Evolutionary conservation across 768 basidiomycete genomes (phyloP).

Genomic region (Mycena rosella): DNA sequence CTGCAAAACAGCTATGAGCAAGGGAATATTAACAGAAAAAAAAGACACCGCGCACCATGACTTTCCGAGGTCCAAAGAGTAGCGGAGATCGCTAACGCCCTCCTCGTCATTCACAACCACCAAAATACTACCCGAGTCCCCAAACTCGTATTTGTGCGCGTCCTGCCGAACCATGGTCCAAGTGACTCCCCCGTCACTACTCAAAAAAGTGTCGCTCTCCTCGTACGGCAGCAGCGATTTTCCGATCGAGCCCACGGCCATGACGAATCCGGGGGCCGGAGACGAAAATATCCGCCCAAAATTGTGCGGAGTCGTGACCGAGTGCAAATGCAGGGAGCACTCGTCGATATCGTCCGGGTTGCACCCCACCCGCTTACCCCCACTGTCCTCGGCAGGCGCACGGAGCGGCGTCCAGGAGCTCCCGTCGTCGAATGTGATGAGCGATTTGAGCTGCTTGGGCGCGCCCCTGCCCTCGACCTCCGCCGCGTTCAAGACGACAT

Average conservation of each 20-base stretch:
- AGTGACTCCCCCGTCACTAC: constrained; percentile 87
- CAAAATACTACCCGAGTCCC: constrained; percentile 86
- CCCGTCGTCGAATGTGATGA: constrained; percentile 93
- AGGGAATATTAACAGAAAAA: constrained; percentile 7
- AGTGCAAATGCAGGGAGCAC: constrained; percentile 93
- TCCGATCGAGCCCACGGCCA: constrained; percentile 96
- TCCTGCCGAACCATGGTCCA: constrained; percentile 84
- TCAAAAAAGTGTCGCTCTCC: constrained; percentile 94
- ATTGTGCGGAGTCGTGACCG: constrained; percentile 93
- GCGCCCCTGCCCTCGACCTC: constrained; percentile 81
- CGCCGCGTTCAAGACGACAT: constrained; percentile 85
- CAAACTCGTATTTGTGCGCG: constrained; percentile 97
- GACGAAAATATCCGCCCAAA: constrained; percentile 95
- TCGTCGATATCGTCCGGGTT: constrained; percentile 63
- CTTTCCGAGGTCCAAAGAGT: constrained; percentile 86
- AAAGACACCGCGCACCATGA: constrained; percentile 74
- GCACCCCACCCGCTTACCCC: constrained; percentile 76
- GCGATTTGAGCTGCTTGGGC: constrained; percentile 80
- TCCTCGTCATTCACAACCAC: constrained; percentile 92
- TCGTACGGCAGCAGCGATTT: constrained; percentile 75
- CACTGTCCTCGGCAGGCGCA: constrained; percentile 67
- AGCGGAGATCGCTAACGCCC: constrained; percentile 72
- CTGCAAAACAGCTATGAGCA: constrained; percentile 52
- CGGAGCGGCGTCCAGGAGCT: constrained; percentile 82
- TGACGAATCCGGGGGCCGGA: constrained; percentile 92